Percentiles rank a stretch among this genome's conserved stretches.
Conservation (phyloP, 768 basidiomycete species). For the Boletus patriciae region DNA sequence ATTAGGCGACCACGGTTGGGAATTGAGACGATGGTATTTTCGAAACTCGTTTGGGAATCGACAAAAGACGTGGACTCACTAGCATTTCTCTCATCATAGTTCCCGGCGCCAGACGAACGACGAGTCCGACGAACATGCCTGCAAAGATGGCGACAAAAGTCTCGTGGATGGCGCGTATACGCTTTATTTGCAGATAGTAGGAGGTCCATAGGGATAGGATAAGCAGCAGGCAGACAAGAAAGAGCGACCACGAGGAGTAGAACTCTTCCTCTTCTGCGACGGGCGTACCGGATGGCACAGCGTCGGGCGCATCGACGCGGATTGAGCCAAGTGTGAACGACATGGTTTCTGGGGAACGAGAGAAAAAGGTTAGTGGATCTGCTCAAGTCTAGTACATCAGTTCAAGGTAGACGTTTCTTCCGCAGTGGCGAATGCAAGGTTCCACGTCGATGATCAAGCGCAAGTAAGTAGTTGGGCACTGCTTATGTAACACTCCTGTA, state of each 20-base stretch:
- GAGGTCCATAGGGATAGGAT: slow-evolving; percentile 94
- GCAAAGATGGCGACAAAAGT: slow-evolving; percentile 94
- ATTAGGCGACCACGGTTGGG: neutral
- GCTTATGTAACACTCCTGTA: slow-evolving; percentile 22
- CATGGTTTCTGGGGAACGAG: slow-evolving; percentile 32
- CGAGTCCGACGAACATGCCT: slow-evolving; percentile 92
- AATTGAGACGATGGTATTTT: neutral
- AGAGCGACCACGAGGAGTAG: slow-evolving; percentile 92
- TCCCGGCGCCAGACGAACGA: slow-evolving; percentile 87
- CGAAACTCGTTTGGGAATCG: neutral
- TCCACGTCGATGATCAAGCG: neutral
- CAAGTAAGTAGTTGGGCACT: too few relatives aligned
- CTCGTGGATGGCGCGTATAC: slow-evolving; percentile 94
- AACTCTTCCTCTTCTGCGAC: slow-evolving; percentile 79
- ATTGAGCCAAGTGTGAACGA: slow-evolving; percentile 39
- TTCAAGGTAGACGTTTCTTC: neutral
- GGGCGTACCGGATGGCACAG: slow-evolving; percentile 35
- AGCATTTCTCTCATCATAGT: slow-evolving; percentile 97
- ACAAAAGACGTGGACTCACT: slow-evolving; percentile 53
- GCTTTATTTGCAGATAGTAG: slow-evolving; percentile 96
- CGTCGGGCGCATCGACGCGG: slow-evolving; percentile 27
- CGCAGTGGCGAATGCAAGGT: neutral
- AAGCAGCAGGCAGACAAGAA: slow-evolving; percentile 88
- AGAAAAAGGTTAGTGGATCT: neutral
- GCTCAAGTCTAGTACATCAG: slow-evolving; percentile 12